Percentiles rank a stretch among this genome's conserved stretches.
Conservation (phyloP, 2,329 filamentous ascomycete genomes). For the Chaetomium strumarium region DNA sequence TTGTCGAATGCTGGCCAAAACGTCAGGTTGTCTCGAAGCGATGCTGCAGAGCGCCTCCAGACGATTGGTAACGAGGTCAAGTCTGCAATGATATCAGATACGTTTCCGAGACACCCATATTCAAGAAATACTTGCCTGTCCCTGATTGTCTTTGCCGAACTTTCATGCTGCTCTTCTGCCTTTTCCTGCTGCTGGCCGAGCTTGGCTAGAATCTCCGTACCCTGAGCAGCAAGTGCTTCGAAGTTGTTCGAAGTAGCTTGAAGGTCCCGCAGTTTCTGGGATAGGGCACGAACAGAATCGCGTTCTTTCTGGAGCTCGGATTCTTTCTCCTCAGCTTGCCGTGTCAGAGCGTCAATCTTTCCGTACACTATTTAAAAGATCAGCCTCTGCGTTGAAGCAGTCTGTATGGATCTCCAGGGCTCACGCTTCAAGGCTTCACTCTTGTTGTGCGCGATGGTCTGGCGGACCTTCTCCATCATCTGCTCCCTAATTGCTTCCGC, state of each 20-base stretch:
- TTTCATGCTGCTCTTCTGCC: not conserved
- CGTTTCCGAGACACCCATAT: not conserved
- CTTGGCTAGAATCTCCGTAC: slow-evolving; percentile 16
- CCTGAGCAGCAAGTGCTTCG: slow-evolving; percentile 13
- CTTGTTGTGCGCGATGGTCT: slow-evolving; percentile 19
- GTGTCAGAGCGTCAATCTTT: slow-evolving; percentile 14
- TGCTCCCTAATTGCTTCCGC: slow-evolving; percentile 30
- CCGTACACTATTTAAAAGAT: slow-evolving; percentile 16
- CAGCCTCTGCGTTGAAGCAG: not conserved
- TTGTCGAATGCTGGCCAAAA: slow-evolving; percentile 6
- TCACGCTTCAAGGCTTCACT: slow-evolving; percentile 19
- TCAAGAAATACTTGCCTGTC: slow-evolving; percentile 3
- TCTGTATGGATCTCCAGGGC: not conserved
- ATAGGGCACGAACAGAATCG: slow-evolving; percentile 10
- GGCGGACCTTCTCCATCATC: slow-evolving; percentile 25
- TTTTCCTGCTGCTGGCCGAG: slow-evolving; percentile 9
- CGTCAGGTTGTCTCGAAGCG: slow-evolving; percentile 8
- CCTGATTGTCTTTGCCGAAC: not conserved
- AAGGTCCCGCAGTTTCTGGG: slow-evolving; percentile 12
- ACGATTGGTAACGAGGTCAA: slow-evolving; percentile 11
- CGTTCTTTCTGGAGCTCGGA: slow-evolving; percentile 13
- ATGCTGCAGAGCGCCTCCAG: slow-evolving; percentile 10
- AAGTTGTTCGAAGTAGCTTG: slow-evolving; percentile 13
- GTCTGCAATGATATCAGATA: slow-evolving; percentile 9
- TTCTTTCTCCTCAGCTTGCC: slow-evolving; percentile 17